A percentile compares a stretch with the other conserved stretches of the same genome.
phyloP scores from a whole-genome alignment of 352 stramenopile species.

The Globisporangium rhizosaccharum region DNA sequence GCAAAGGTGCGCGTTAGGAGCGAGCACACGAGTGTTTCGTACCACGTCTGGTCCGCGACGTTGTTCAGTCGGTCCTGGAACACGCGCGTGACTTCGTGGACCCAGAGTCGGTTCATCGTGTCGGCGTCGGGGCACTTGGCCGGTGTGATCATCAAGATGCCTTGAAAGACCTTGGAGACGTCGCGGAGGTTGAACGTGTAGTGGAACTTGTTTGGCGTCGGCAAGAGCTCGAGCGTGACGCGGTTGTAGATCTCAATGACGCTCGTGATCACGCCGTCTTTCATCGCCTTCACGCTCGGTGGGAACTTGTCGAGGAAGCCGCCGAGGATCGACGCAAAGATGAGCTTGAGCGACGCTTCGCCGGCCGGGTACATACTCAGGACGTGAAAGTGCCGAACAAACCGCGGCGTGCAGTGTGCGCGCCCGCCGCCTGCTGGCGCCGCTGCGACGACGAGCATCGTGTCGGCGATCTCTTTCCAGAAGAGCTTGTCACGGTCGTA shows the following conservation, averaged over 20 bases:
- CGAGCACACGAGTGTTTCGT: conserved; percentile 83
- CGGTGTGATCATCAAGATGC: conserved; percentile 91
- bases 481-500: conserved; percentile 97
- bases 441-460: conserved; percentile 86
- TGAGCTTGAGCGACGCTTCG: conserved; percentile 86
- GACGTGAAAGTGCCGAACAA: conserved; percentile 94
- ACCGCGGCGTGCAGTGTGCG: conserved; percentile 86
- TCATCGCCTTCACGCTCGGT: conserved; percentile 71
- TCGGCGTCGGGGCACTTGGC: conserved; percentile 76
- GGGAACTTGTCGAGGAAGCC: conserved; percentile 91
- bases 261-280: conserved; percentile 77
- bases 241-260: conserved; percentile 94
- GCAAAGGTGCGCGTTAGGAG: conserved; percentile 75
- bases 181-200: conserved; percentile 96
- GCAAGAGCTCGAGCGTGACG: conserved; percentile 89
- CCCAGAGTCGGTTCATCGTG: conserved; percentile 88
- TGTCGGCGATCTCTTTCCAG: conserved; percentile 95
- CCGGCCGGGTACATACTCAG: conserved; percentile 91
- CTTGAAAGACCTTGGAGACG: conserved; percentile 95
- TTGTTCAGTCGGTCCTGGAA: conserved; percentile 94
- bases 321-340: conserved; percentile 92
- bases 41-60: conserved; percentile 84
- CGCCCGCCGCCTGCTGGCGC: conserved; percentile 88
- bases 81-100: conserved; percentile 89
- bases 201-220: conserved; percentile 91